Evolutionary conservation across 495 filamentous ascomycete species (phyloP).

Genomic region (Tirmania nivea): DNA sequence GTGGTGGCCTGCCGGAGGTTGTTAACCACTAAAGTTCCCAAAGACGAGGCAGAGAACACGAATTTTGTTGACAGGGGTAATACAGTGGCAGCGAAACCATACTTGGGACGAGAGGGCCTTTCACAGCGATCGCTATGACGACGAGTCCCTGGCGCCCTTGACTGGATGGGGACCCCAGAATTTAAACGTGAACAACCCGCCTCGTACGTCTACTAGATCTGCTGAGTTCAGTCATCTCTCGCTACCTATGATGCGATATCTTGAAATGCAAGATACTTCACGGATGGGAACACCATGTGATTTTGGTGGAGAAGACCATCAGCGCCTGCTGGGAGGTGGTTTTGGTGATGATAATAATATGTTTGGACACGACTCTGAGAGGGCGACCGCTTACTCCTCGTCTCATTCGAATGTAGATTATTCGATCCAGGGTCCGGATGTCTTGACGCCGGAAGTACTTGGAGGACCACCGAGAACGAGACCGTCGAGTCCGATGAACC

Average conservation of each 20-base stretch:
- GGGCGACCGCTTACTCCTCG: not conserved
- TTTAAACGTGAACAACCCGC: not conserved
- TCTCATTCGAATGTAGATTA: conserved; percentile 9
- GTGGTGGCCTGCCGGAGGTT: conserved; percentile 12
- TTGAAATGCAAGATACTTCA: not conserved
- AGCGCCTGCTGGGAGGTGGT: conserved; percentile 3
- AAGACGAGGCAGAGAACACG: not conserved
- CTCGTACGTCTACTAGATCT: not conserved
- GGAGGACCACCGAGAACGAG: conserved; percentile 15
- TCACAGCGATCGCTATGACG: not conserved
- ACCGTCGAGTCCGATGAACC: conserved; percentile 3
- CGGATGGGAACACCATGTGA: not conserved
- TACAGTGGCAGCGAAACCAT: not conserved
- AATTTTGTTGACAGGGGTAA: not conserved
- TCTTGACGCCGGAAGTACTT: conserved; percentile 3
- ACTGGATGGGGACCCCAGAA: not conserved
- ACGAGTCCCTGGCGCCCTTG: not conserved
- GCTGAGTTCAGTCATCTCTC: not conserved
- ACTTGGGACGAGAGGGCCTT: not conserved
- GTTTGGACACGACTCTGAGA: not conserved
- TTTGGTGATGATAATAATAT: not conserved
- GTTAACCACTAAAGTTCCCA: not conserved
- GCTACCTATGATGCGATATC: not conserved
- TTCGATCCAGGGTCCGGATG: conserved; percentile 14
- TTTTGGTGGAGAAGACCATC: not conserved